Evolutionary conservation across 305 asterid genomes (phyloP).

Genomic region (Solanum aculeatissimum): DNA sequence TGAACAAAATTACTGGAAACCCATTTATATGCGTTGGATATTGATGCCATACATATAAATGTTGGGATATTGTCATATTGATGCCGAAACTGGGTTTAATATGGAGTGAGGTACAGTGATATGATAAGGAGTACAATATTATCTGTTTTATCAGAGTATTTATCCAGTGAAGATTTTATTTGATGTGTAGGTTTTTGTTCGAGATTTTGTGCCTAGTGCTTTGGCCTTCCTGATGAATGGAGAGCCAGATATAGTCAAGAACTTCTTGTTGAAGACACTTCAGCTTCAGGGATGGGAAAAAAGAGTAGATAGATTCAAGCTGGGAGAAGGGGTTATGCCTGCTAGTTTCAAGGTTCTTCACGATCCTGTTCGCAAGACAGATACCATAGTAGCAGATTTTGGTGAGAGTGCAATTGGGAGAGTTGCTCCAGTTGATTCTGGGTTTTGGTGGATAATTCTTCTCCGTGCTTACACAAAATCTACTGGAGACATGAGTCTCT

Average conservation of each 20-base stretch:
- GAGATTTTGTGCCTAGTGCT: slow-evolving; percentile 47
- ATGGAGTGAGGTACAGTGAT: neutral
- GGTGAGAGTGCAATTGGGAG: slow-evolving; percentile 49
- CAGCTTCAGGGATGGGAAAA: slow-evolving; percentile 47
- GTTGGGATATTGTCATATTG: slow-evolving; percentile 1
- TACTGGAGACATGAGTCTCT: slow-evolving; percentile 29
- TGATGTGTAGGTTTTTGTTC: slow-evolving; percentile 31
- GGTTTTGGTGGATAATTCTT: slow-evolving; percentile 48
- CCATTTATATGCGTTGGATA: neutral
- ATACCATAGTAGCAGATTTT: slow-evolving; percentile 35
- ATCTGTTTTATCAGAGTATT: neutral
- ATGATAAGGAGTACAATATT: neutral
- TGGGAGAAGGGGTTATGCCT: slow-evolving; percentile 48
- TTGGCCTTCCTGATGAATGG: slow-evolving; percentile 43
- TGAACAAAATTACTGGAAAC: neutral
- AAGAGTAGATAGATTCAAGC: slow-evolving; percentile 32
- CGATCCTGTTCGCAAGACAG: slow-evolving; percentile 38
- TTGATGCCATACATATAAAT: neutral
- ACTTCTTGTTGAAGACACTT: slow-evolving; percentile 35
- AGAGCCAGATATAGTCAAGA: slow-evolving; percentile 40
- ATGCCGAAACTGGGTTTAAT: neutral
- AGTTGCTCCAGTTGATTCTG: slow-evolving; percentile 45
- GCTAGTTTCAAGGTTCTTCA: slow-evolving; percentile 43
- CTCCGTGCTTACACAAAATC: slow-evolving; percentile 44
- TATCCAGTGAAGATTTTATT: neutral